Evolutionary conservation across 2,329 filamentous ascomycete genomes (phyloP), one percentile per base, ranked within the genome.

Genomic region (Fusarium xyrophilum): DNA sequence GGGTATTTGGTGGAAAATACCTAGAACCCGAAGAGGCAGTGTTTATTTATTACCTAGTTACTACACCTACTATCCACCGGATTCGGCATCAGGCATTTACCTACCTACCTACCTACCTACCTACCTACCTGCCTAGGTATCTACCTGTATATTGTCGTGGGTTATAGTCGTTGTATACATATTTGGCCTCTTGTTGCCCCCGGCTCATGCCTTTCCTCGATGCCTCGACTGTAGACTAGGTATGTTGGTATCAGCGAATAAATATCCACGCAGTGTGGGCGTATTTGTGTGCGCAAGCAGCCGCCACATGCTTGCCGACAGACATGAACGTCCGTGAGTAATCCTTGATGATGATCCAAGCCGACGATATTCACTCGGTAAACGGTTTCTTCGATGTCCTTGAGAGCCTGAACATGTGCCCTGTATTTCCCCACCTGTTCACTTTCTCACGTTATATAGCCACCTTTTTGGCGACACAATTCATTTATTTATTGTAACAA

Each of bases 241-340:
- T 17, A 23, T 7, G 38, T 17, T 40, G 55, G 33, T 21, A 50
- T 43, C 39, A 44, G 35, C 44, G 28, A 65, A 51, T 48, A 14
- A 50, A 36, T 36, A 48, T 42, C 53, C 33, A 40, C 52, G 57
- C 59, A 67, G 65, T 72, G 70, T 73, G 70, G 52, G 64, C 60
- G 62, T 62, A 43, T 59, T 64, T 68, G 67, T 70, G 66, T 62
- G 65, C 35, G 36, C 52, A 57, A 65, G 51, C 65, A 65, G 56
- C 53, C 67, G 59, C 60, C 64, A 68, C 67, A 61, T 19, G 39
- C 56, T 69, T 69, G 54, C 54, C 53, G 51, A 11, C 46, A 60
- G 46, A 17, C 56, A 56, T 28, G 21, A 56, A 53, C 39, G 17
- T 27, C 40, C 40, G 19, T 56, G 32, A 30, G 14, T 38, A 33